Evolutionary conservation across 352 stramenopile species (phyloP).

Genomic region (Globisporangium recalcitrans): DNA sequence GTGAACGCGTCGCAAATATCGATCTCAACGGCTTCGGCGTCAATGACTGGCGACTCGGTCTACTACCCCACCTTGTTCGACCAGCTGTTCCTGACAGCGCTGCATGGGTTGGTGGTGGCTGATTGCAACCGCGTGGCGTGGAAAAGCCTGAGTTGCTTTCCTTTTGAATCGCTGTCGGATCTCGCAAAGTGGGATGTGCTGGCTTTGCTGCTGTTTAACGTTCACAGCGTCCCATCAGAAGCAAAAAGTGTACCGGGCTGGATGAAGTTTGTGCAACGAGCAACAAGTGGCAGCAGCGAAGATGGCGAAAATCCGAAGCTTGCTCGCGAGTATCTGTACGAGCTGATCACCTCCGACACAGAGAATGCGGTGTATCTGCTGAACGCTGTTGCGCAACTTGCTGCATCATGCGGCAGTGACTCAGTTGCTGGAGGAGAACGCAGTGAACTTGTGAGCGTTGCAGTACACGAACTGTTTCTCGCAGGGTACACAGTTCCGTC

Average conservation of each 20-base stretch:
- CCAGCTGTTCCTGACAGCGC: conserved; percentile 77
- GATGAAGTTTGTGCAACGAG: conserved; percentile 55
- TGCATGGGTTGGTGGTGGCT: conserved; percentile 61
- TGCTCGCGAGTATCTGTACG: conserved; percentile 45
- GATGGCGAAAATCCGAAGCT: conserved; percentile 24
- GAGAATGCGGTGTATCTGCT: conserved; percentile 70
- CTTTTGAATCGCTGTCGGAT: conserved; percentile 67
- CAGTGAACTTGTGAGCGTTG: conserved; percentile 45
- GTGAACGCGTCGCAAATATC: conserved; percentile 49
- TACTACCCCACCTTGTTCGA: conserved; percentile 82
- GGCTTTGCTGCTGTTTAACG: conserved; percentile 66
- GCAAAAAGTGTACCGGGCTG: conserved; percentile 57
- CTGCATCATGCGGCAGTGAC: conserved; percentile 30
- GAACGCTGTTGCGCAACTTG: conserved; percentile 50
- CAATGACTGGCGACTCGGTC: conserved; percentile 21
- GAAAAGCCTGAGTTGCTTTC: conserved; percentile 62
- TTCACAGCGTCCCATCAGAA: conserved; percentile 47
- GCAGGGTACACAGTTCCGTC: conserved; percentile 44
- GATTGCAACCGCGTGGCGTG: conserved; percentile 82
- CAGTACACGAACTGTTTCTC: conserved; percentile 67
- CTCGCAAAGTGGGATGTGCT: conserved; percentile 82
- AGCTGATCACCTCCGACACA: conserved; percentile 53
- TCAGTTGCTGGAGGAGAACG: conserved; percentile 17
- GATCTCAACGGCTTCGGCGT: conserved; percentile 31
- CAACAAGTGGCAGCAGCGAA: conserved; percentile 22